These are phyloP conservation scores for Chrysanthemum seticuspe DNA, from an alignment of 129 eudicot species.

Conservation along the genomic window DNA sequence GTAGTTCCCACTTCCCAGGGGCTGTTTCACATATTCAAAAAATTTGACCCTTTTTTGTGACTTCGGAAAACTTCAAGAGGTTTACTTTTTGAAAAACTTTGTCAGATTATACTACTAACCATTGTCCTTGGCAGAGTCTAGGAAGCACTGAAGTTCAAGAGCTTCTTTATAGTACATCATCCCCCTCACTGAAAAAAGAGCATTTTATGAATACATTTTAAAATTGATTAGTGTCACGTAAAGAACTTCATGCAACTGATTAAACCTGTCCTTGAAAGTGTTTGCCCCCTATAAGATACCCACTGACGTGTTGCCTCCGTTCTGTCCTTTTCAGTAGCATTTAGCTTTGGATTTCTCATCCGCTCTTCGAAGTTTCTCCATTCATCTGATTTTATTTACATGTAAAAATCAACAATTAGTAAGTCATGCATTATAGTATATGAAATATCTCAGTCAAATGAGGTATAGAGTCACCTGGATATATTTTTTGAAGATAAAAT, in stretches of 20 bases:
- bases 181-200: too few species aligned
- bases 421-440: conserved; percentile 11
- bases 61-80: not conserved
- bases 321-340: conserved; percentile 43
- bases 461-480: conserved; percentile 72
- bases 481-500: conserved; percentile 91
- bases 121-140: conserved; percentile 75
- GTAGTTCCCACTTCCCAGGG: not conserved
- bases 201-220: not conserved
- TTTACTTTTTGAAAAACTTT: not conserved
- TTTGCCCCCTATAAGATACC: conserved; percentile 98
- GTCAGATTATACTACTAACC: conserved; percentile 54
- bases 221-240: not conserved
- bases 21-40: not conserved
- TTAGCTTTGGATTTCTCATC: conserved; percentile 52
- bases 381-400: conserved; percentile 55
- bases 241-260: conserved; percentile 3
- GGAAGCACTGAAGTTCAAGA: conserved; percentile 88
- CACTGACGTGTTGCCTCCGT: conserved; percentile 69
- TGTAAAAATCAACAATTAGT: conserved; percentile 17
- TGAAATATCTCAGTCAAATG: conserved; percentile 6
- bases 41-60: too few species aligned
- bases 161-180: conserved; percentile 96
- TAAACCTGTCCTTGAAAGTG: conserved; percentile 96
- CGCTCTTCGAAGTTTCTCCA: conserved; percentile 81